Percentiles rank a stretch among this genome's conserved stretches.
Evolutionary conservation across 2,329 filamentous ascomycete species (phyloP).

Genomic region (Plectosphaerella plurivora): DNA sequence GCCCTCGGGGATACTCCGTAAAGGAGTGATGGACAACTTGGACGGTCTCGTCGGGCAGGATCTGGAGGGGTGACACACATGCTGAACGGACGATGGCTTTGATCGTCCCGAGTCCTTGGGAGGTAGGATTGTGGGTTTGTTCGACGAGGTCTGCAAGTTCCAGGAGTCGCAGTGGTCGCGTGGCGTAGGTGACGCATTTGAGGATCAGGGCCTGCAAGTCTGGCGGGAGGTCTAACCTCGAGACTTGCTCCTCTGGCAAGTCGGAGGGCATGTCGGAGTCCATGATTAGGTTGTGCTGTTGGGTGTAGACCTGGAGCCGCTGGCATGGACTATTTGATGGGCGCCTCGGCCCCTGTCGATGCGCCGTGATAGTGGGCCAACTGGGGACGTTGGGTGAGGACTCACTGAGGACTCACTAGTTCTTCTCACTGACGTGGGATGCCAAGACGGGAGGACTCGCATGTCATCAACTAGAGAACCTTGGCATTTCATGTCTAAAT

Average conservation of each 20-base stretch:
- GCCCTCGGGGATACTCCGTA: background rate
- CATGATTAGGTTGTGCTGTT: too few species aligned
- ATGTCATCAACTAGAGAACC: too few species aligned
- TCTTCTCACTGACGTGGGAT: too few species aligned
- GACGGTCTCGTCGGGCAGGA: conserved; percentile 3
- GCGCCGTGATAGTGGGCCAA: too few species aligned
- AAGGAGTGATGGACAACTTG: conserved; percentile 3
- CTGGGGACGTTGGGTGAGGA: too few species aligned
- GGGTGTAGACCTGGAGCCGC: too few species aligned
- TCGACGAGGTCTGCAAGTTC: background rate
- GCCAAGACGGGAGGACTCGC: too few species aligned
- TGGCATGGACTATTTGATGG: too few species aligned
- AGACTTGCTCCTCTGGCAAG: conserved; percentile 30
- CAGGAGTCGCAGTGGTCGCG: conserved; percentile 23
- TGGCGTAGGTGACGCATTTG: conserved; percentile 34
- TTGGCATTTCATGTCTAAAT: too few species aligned
- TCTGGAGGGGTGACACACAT: conserved; percentile 2
- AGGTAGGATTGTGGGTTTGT: background rate
- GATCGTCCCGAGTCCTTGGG: background rate
- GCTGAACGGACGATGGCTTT: conserved; percentile 2
- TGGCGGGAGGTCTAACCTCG: conserved; percentile 21
- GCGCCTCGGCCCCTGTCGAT: too few species aligned
- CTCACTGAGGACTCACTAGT: too few species aligned
- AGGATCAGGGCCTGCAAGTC: conserved; percentile 31
- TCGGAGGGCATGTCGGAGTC: conserved; percentile 21